Conservation (phyloP, 2,329 filamentous ascomycete species). For the Calonectria ilicicola region DNA sequence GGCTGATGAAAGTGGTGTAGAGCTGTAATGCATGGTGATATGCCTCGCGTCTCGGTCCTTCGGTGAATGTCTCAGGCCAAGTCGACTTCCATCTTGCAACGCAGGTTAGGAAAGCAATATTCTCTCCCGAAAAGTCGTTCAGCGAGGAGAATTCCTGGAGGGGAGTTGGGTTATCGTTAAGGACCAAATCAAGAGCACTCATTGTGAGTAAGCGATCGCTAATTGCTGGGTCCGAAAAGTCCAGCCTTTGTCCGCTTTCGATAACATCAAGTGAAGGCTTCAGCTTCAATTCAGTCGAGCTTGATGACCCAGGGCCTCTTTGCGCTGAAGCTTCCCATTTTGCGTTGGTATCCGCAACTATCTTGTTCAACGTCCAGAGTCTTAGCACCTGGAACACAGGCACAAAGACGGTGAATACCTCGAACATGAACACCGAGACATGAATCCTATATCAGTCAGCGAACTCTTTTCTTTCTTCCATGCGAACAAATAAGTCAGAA, state of each 20-base stretch:
- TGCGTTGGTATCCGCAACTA: conserved; percentile 28
- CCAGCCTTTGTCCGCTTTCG: conserved; percentile 9
- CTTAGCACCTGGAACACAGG: conserved; percentile 70
- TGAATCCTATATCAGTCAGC: conserved; percentile 44
- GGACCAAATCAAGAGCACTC: conserved; percentile 70
- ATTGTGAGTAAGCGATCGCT: conserved; percentile 66
- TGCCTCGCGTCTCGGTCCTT: conserved; percentile 49
- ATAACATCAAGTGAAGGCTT: conserved; percentile 1
- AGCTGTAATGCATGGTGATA: conserved; percentile 72
- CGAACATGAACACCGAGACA: conserved; percentile 70
- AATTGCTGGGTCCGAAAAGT: conserved; percentile 18
- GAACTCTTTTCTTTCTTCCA: no score
- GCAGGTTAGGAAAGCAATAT: conserved; percentile 74
- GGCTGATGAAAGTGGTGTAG: conserved; percentile 70
- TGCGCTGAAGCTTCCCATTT: conserved; percentile 27
- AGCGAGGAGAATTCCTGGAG: conserved; percentile 73
- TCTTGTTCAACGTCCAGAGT: conserved; percentile 52
- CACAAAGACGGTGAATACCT: conserved; percentile 72
- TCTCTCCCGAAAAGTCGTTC: conserved; percentile 77
- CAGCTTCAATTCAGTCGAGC: conserved; percentile 18
- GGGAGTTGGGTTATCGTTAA: conserved; percentile 67
- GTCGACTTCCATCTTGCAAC: conserved; percentile 67
- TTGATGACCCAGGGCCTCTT: conserved; percentile 23
- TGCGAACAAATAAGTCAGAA: conserved; percentile 40
- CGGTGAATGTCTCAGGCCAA: conserved; percentile 15